Conservation (phyloP, 345 rosid genomes). For the Aethionema arabicum region DNA sequence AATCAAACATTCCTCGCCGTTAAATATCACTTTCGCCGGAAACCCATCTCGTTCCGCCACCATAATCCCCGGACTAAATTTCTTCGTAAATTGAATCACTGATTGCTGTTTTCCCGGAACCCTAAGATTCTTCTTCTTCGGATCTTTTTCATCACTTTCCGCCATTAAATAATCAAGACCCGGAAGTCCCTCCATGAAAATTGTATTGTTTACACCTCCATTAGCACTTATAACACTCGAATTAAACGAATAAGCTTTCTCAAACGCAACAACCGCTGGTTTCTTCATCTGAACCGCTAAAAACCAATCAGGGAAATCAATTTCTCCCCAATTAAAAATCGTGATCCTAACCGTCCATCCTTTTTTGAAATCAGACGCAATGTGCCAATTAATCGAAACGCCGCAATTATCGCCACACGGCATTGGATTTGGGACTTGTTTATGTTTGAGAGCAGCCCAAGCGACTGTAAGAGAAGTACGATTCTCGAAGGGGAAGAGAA, state of each 20-base stretch:
- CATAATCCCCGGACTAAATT: conserved; percentile 61
- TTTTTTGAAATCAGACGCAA: conserved; percentile 62
- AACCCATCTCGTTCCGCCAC: conserved; percentile 78
- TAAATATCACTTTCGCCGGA: conserved; percentile 88
- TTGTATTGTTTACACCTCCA: conserved; percentile 54
- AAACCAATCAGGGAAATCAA: conserved; percentile 80
- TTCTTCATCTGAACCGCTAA: conserved; percentile 67
- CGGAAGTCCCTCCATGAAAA: conserved; percentile 73
- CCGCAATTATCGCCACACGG: conserved; percentile 94
- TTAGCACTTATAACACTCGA: conserved; percentile 45
- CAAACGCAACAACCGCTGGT: conserved; percentile 65
- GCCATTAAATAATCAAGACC: conserved; percentile 79
- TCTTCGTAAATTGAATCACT: conserved; percentile 80
- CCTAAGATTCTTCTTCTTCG: conserved; percentile 48
- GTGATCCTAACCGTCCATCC: conserved; percentile 97
- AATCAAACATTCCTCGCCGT: conserved; percentile 90
- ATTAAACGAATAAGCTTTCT: conserved; percentile 76
- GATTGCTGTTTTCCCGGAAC: conserved; percentile 96
- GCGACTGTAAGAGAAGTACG: conserved; percentile 61
- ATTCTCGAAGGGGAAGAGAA: conserved; percentile 82
- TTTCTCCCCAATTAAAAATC: conserved; percentile 83
- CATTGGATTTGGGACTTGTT: conserved; percentile 66
- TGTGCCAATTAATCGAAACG: conserved; percentile 91
- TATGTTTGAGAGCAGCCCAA: conserved; percentile 77
- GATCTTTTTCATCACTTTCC: conserved; percentile 64